Evolutionary conservation across 192 early-diverging fungal species (phyloP).

Genomic region (Coemansia sp.): DNA sequence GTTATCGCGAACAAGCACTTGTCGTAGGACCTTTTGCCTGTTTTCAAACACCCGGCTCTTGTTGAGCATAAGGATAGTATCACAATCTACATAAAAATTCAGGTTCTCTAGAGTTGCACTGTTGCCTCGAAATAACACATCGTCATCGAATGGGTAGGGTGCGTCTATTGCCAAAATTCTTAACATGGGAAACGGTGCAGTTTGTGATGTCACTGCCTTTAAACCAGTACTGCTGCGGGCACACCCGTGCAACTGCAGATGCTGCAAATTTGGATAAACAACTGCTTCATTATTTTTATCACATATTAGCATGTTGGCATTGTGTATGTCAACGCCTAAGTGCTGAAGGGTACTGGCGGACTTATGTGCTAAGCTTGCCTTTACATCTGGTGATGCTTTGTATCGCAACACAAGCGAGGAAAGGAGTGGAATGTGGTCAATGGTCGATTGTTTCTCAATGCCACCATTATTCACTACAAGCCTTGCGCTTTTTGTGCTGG

Average conservation of each 20-base stretch:
- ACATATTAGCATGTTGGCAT: neutral
- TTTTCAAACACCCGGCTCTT: neutral
- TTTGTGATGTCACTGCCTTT: neutral
- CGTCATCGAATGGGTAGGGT: constrained; percentile 11
- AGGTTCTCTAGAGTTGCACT: constrained; percentile 8
- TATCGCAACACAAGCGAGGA: neutral
- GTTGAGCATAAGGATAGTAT: neutral
- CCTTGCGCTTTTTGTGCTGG: neutral
- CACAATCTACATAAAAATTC: neutral
- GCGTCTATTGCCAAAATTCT: neutral
- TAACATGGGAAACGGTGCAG: constrained; percentile 6
- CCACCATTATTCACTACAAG: neutral
- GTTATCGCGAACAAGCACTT: neutral
- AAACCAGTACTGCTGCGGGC: neutral
- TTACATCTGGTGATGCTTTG: neutral
- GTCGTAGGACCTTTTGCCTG: neutral
- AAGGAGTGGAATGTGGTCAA: neutral
- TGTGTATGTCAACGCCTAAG: neutral
- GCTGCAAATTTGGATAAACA: constrained; percentile 5
- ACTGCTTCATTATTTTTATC: neutral
- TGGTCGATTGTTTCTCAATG: neutral
- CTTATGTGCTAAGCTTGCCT: neutral
- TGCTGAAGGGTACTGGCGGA: neutral
- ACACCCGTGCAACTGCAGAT: neutral
- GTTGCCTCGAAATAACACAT: constrained; percentile 17